Base-by-base conservation (phyloP, 164 flowering plant genomes). In the Echeveria elegans region DNA sequence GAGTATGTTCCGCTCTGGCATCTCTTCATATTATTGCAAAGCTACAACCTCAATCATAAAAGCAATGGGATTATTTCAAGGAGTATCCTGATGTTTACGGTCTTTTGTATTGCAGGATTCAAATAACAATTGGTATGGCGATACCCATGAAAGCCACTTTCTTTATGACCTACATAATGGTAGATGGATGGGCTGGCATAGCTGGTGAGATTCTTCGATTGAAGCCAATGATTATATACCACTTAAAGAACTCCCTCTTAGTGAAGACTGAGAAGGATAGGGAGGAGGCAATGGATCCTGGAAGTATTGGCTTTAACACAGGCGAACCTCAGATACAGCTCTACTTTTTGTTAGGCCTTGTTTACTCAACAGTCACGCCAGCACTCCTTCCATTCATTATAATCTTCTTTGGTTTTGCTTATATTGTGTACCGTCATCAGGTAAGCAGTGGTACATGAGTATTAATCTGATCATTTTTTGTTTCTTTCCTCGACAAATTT, bases 241-340 rank as follows among this genome's bases (percentile, higher is more conserved):
- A 88, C 71, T 71, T 89, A 72, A 91, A 85, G 81, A 89, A 89
- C 69, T 77, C 79, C 69, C 82, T 91, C 78, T 70, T 91, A 77
- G 96, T 87, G 68, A 91, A 89, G n/a, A n/a, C n/a, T n/a, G n/a
- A n/a, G n/a, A n/a, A n/a, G n/a, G n/a, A n/a, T n/a, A n/a, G n/a
- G n/a, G 88, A 85, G 68, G 88, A 78, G 66, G 96, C 97, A 15
- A 89, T 91, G 97, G 83, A 89, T 82, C 83, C 91, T 6, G 97
- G 97, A 72, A 86, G 91, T 70, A 64, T 89, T 62, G 93, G 85
- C 65, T 91, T 91, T 72, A 72, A 85, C 75, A 80, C 88, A 0
- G 86, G 89, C 9, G 97, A 91, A 77, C 97, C 97, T 73, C 93
- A 75, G 63, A 85, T 90, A 70, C 97, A 90, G 61, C 66, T 90